Evolutionary conservation across 2,329 filamentous ascomycete species (phyloP), one percentile per base, ranked within the genome.

Genomic region (Claviceps lovelessii): DNA sequence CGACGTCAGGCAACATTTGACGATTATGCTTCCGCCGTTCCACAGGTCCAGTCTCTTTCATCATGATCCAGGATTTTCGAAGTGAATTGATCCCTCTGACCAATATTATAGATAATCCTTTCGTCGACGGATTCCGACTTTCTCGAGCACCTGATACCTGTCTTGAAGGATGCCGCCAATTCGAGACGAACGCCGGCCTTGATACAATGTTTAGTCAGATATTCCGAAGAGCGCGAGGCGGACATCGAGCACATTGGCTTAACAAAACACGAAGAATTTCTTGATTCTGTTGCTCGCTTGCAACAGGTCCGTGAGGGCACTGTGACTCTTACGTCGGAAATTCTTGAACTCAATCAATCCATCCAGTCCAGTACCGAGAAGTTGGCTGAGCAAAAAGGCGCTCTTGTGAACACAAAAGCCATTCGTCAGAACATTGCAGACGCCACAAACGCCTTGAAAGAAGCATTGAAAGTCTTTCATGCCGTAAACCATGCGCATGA

Each of bases 391-490:
- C 91, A 97, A 71, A 98, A 98, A 72, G 90, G 90, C 68, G 87
- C 86, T 2, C 75, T 98, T 37, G 93, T 98, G 31, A 90, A 97
- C 64, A 96, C 90, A 5, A 84, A 90, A 52, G 85, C 87, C 33
- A 87, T 97, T 49, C 84, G 91, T 11, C 90, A 96, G 67, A 98
- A 98, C 63, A 95, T 98, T 57, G 88, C 94, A 59, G 91, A 98
- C 63, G 89, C 90, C 11, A 88, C 86, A 1, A 83, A 89, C 67
- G 90, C 90, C 2, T 73, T 98, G 56, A 88, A 88, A 61, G 90
- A 95, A 61, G 97, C 91, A 57, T 75, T 98, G 42, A 90, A 93
- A 66, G 93, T 98, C 41, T 72, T 98, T 42, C 85, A 90, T 55
- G 85, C 94, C 9, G 90, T 95, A 52, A 98, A 98, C 64, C 85